A percentile compares a stretch with the other conserved stretches of the same genome.
These are phyloP conservation scores for Jatropha multifida DNA, from an alignment of 441 rosid genomes.

Conservation along the genomic window DNA sequence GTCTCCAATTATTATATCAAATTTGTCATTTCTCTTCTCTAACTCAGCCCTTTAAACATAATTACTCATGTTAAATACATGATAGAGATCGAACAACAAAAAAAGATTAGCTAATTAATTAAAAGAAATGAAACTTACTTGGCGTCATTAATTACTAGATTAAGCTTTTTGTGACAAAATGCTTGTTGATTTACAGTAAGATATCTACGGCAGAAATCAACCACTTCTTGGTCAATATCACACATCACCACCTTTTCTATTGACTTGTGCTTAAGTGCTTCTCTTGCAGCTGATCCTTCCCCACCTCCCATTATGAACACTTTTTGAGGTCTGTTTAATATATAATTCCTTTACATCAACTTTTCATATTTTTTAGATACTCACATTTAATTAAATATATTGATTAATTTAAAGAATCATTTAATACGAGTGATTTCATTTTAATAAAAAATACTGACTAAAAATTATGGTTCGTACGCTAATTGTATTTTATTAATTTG, in stretches of 20 bases:
- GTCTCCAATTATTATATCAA: constrained; percentile 87
- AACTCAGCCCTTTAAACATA: constrained; percentile 64
- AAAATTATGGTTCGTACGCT: too few relatives aligned
- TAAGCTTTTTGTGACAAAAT: constrained; percentile 64
- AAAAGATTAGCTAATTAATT: not conserved
- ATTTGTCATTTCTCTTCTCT: constrained; percentile 66
- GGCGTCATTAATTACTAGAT: constrained; percentile 77
- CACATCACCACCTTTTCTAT: constrained; percentile 88
- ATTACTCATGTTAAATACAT: not conserved
- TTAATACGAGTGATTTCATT: too few relatives aligned
- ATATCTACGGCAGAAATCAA: constrained; percentile 66
- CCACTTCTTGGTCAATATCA: constrained; percentile 94
- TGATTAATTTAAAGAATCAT: too few relatives aligned
- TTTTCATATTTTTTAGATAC: too few relatives aligned
- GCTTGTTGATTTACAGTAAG: constrained; percentile 74
- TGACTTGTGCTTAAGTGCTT: constrained; percentile 66
- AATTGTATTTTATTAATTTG: too few relatives aligned
- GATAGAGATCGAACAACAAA: not conserved
- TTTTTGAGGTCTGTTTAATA: constrained; percentile 50
- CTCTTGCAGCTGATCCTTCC: constrained; percentile 96
- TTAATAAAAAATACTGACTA: too few relatives aligned
- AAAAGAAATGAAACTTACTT: constrained; percentile 40
- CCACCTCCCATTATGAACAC: constrained; percentile 98
- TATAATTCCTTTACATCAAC: too few relatives aligned
- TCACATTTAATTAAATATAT: too few relatives aligned